phyloP scores from a whole-genome alignment of 495 filamentous ascomycete species.

The Immersiella caudata region DNA sequence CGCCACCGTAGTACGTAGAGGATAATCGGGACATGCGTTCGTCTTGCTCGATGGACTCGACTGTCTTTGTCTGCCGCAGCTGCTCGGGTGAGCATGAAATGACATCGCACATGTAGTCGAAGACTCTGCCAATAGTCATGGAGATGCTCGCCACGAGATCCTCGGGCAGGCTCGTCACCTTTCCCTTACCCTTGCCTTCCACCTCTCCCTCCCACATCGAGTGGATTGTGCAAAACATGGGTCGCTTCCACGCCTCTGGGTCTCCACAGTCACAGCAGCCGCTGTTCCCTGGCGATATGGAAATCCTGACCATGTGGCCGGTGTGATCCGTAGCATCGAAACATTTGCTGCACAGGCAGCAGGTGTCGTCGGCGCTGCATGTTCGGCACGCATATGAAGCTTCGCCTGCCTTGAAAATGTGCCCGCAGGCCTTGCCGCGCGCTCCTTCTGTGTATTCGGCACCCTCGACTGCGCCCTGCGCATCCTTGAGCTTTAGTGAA shows the following conservation, averaged over 20 bases:
- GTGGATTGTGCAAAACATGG: slow-evolving; percentile 92
- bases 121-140: slow-evolving; percentile 78
- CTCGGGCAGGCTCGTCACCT: slow-evolving; percentile 62
- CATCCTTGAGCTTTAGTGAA: slow-evolving; percentile 75
- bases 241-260: slow-evolving; percentile 85
- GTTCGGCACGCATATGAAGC: slow-evolving; percentile 93
- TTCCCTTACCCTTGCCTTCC: slow-evolving; percentile 66
- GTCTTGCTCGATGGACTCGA: slow-evolving; percentile 75
- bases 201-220: slow-evolving; percentile 58
- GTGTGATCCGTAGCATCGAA: slow-evolving; percentile 95
- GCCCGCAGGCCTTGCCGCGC: slow-evolving; percentile 91
- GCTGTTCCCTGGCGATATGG: slow-evolving; percentile 81
- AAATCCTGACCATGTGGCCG: slow-evolving; percentile 87
- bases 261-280: slow-evolving; percentile 98
- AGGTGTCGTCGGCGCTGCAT: slow-evolving; percentile 85
- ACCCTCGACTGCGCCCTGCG: slow-evolving; percentile 89
- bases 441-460: slow-evolving; percentile 93
- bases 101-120: slow-evolving; percentile 96
- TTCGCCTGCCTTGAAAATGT: slow-evolving; percentile 92
- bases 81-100: slow-evolving; percentile 97
- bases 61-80: slow-evolving; percentile 79
- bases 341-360: slow-evolving; percentile 84
- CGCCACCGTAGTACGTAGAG: slow-evolving; percentile 70
- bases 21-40: slow-evolving; percentile 77
- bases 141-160: slow-evolving; percentile 75